Base-by-base conservation (phyloP, 208 protist species). In the Leishmania martiniquensis region DNA sequence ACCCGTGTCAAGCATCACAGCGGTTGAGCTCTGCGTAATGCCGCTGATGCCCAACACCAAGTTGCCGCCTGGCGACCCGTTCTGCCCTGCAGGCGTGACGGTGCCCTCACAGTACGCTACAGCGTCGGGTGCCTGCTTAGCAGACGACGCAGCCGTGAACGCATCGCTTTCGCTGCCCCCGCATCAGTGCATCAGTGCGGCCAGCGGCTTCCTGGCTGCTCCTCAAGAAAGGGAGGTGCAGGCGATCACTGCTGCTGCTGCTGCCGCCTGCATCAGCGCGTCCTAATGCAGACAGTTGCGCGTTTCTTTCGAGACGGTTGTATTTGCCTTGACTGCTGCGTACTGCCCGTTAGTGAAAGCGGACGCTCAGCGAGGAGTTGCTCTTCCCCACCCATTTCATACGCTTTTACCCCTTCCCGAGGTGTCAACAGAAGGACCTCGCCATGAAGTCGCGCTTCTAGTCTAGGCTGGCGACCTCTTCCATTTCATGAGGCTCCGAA, bases 81-180 rank as follows among this genome's bases (percentile, higher is more conserved):
- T 95, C 68, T 93, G 87, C 59, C 86, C 86, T 10, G 82, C 87
- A 15, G 91, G 91, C 45, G 89, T 92, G 39, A 68, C 76, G 9
- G 82, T 87, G 63, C 80, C 89, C 39, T 67, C 55, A 10, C 85
- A 85, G 39, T 95, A 93, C 77, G 66, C 79, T 22, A 44, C 72
- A 25, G 65, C 74, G 1, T 25, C 57, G 20, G 45, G 51, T 59
- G 22, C 67, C 34, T 57, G 67, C 69, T 70, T 62, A 37, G 70
- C 57, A 49, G 59, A 51, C 22, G 75, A 63, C 62, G 32, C 78
- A 52, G 70, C 54, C 29, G 25, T 37, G 42, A n/a, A 67, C 13
- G 37, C 37, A 5, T 65, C 59, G 2, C 34, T 76, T 34, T 55
- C 59, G 12, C 15, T 29, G 15, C 55, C 42, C 13, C 20, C n/a